Evolutionary conservation across 177 flowering plant genomes (phyloP), one percentile per base, ranked within the genome.

Genomic region (Telopea speciosissima): DNA sequence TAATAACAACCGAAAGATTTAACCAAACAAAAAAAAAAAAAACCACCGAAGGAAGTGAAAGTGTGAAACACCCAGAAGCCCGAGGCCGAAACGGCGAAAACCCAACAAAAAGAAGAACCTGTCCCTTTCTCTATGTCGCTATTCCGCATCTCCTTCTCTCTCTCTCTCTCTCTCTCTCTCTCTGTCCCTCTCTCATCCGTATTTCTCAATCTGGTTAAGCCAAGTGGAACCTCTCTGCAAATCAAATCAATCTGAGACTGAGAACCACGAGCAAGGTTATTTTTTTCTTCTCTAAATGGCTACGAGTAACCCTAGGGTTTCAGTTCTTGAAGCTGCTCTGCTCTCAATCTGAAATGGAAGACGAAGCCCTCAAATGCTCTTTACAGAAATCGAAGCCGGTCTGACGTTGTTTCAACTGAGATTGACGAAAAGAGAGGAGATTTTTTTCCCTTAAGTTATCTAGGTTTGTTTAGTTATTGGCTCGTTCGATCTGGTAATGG

Each of bases 401-500:
- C 40, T 69, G 49, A 31, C 73, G n/a, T 13, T 63, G 36, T 65
- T 26, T 24, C 56, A 56, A 23, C 68, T 44, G 24, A 42, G 68
- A 66, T 66, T 66, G 56, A 44, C 24, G 13, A 24, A 21, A 21
- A 16, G 7, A 58, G n/a, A 58, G 10, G 23, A 22, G 42, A 1
- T 3, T 44, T 65, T 60, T 36, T 36, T 36, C 31, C 31, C 31
- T 36, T 45, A 36, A 56, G 63, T 24, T 65, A 56, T 8, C 16
- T 21, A 25, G 13, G 19, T 21, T 24, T 59, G 60, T 23, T 58
- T 44, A 8, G 21, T 33, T 66, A 16, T 1, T n/a, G 44, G 60
- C 42, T 73, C 72, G 70, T 63, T 73, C 78, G 85, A 82, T 83
- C 84, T 77, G 72, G 28, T 12, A 28, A 87, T 88, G 92, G 92